A percentile compares a stretch with the other conserved stretches of the same genome.
Conservation (phyloP, 768 basidiomycete genomes). For the Boletellus emodensis region DNA sequence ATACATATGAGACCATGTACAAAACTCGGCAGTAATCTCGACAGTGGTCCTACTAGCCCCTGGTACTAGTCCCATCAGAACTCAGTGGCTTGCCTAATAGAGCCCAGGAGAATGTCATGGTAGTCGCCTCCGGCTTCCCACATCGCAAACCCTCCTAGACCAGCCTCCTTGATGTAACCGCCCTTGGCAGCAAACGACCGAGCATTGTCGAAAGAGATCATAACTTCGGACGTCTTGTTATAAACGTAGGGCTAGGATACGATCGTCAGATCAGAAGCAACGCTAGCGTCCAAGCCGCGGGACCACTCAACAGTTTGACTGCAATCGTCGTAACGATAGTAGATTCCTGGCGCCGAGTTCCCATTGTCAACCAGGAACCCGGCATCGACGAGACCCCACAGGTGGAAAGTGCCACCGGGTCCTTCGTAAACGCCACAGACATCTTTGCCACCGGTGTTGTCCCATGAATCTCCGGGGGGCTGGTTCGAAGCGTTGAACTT, state of each 20-base stretch:
- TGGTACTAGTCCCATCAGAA: too few species aligned
- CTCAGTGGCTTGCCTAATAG: slow-evolving; percentile 34
- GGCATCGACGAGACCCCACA: slow-evolving; percentile 55
- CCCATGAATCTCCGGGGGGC: slow-evolving; percentile 57
- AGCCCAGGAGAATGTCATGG: slow-evolving; percentile 54
- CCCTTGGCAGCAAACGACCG: slow-evolving; percentile 61
- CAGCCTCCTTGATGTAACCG: slow-evolving; percentile 46
- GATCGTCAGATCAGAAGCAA: neutral
- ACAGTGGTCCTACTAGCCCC: too few species aligned
- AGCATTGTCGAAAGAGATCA: slow-evolving; percentile 64
- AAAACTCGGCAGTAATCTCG: too few species aligned
- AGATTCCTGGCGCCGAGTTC: slow-evolving; percentile 40
- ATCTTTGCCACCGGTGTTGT: slow-evolving; percentile 43
- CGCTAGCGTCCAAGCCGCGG: too few species aligned
- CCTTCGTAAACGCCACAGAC: slow-evolving; percentile 47
- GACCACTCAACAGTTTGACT: slow-evolving; percentile 60
- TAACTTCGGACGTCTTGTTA: slow-evolving; percentile 48
- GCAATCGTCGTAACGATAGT: slow-evolving; percentile 59
- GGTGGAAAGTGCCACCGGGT: slow-evolving; percentile 52
- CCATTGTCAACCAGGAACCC: slow-evolving; percentile 45
- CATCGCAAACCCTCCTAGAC: slow-evolving; percentile 61
- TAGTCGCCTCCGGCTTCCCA: slow-evolving; percentile 72
- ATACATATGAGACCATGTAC: too few species aligned
- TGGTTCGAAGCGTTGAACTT: slow-evolving; percentile 42
- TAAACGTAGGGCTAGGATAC: slow-evolving; percentile 59